Evolutionary conservation across 2,329 filamentous ascomycete genomes (phyloP).

Genomic region (Aspergillus ochraceoroseus): DNA sequence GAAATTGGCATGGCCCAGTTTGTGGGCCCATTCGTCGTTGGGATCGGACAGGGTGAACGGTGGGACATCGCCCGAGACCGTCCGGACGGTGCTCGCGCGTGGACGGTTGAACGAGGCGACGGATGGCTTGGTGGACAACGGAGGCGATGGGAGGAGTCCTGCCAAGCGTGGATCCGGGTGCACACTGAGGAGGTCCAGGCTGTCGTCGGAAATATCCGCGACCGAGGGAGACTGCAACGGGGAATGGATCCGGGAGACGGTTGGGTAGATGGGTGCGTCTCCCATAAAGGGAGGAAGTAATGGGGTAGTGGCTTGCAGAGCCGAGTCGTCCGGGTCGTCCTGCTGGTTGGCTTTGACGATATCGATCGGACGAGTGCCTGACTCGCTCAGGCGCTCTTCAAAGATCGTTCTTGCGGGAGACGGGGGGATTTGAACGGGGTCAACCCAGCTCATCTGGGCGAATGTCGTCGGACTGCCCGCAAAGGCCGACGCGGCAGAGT

Average conservation of each 20-base stretch:
- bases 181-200: constrained; percentile 45
- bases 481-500: constrained; percentile 40
- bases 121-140: constrained; percentile 72
- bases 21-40: constrained; percentile 75
- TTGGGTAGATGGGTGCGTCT: constrained; percentile 46
- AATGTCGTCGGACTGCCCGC: constrained; percentile 35
- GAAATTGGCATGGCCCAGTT: constrained; percentile 89
- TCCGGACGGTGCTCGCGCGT: constrained; percentile 43
- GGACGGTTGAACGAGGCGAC: constrained; percentile 64
- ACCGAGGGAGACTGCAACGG: constrained; percentile 82
- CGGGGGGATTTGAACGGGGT: constrained; percentile 51
- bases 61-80: constrained; percentile 46
- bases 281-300: constrained; percentile 77
- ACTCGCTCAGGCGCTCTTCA: constrained; percentile 49
- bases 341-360: constrained; percentile 51
- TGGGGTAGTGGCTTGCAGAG: constrained; percentile 71
- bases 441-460: constrained; percentile 39
- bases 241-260: constrained; percentile 61
- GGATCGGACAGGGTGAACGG: constrained; percentile 60
- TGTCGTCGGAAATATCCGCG: constrained; percentile 52
- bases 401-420: constrained; percentile 62
- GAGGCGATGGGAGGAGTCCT: constrained; percentile 58
- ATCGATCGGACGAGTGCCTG: constrained; percentile 50
- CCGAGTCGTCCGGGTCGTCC: constrained; percentile 48
- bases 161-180: constrained; percentile 44